Evolutionary conservation across 1,139 yeast species (phyloP).

Genomic region (Blastobotrys indianensis): DNA sequence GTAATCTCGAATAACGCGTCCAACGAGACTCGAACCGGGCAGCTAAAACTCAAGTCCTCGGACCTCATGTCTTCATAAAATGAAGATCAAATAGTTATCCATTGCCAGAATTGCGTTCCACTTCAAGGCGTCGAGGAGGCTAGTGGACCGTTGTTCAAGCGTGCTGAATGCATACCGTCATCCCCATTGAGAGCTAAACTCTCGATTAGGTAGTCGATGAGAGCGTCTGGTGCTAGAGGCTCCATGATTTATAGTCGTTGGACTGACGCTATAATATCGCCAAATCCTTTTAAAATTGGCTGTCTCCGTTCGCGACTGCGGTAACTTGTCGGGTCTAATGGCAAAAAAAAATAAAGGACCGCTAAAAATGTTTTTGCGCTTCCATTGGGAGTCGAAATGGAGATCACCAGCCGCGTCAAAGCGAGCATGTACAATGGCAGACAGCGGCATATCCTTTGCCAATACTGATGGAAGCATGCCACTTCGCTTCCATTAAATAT

Average conservation of each 20-base stretch:
- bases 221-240: conserved; percentile 28
- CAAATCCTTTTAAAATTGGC: too few species aligned
- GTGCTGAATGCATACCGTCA: conserved; percentile 25
- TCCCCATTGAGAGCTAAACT: conserved; percentile 32
- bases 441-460: too few species aligned
- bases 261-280: too few species aligned
- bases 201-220: conserved; percentile 30
- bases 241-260: background rate
- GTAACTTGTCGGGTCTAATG: too few species aligned
- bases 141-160: too few species aligned
- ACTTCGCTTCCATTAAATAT: too few species aligned
- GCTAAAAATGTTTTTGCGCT: conserved; percentile 5
- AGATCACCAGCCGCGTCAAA: background rate
- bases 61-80: background rate
- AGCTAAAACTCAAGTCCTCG: conserved; percentile 11
- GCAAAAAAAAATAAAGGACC: background rate
- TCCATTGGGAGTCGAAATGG: conserved; percentile 2
- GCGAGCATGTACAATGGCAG: too few species aligned
- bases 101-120: too few species aligned
- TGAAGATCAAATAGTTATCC: too few species aligned
- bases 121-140: too few species aligned
- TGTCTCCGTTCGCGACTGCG: too few species aligned
- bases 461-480: too few species aligned
- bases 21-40: conserved; percentile 5
- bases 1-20: conserved; percentile 3